These are phyloP conservation scores for Fusarium chaquense DNA, from an alignment of 2,329 filamentous ascomycete genomes.

Conservation along the genomic window DNA sequence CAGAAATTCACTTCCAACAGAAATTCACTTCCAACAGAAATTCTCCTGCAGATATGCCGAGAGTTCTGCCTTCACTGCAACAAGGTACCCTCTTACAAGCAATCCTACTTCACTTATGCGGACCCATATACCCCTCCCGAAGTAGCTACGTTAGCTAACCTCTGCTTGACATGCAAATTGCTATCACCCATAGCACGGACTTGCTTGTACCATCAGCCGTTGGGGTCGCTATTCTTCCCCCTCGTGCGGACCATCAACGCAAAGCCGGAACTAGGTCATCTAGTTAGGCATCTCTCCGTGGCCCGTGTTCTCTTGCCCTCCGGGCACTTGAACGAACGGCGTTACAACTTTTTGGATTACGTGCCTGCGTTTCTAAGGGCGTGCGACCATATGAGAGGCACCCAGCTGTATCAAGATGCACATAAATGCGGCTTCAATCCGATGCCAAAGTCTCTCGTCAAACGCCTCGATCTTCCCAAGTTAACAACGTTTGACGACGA, in stretches of 20 bases:
- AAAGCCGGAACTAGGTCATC: background rate
- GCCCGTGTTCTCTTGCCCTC: background rate
- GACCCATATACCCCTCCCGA: background rate
- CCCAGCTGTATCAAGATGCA: background rate
- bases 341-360: background rate
- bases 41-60: background rate
- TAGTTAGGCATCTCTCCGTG: background rate
- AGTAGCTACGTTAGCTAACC: background rate
- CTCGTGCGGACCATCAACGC: background rate
- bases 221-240: accelerated
- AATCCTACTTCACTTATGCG: accelerated
- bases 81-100: background rate
- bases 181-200: background rate
- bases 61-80: background rate
- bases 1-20: background rate
- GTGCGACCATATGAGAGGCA: background rate
- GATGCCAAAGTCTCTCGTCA: background rate
- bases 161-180: background rate
- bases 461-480: background rate
- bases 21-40: background rate
- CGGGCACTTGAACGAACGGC: background rate
- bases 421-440: background rate
- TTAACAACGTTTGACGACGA: background rate
- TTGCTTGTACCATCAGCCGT: background rate
- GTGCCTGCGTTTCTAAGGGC: background rate